Conservation (phyloP, 352 stramenopile genomes). For the Phytophthora pluvialis region DNA sequence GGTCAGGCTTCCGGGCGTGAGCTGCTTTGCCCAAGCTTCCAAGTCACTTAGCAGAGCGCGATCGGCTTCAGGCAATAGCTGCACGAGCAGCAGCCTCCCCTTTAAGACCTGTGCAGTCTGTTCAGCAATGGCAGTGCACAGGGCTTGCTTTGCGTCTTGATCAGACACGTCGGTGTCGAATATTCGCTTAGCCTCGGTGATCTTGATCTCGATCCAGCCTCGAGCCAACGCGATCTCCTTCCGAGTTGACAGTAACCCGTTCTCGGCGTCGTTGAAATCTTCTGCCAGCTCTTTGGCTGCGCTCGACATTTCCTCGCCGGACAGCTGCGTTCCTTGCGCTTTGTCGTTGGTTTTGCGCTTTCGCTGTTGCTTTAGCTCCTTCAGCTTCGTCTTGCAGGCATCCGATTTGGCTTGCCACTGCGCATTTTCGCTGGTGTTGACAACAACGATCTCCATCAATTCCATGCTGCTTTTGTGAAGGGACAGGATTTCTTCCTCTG, state of each 20-base stretch:
- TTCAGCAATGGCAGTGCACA: slow-evolving; percentile 33
- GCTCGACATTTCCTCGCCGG: slow-evolving; percentile 32
- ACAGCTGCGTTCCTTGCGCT: slow-evolving; percentile 24
- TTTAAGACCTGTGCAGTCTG: slow-evolving; percentile 45
- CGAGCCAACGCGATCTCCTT: slow-evolving; percentile 50
- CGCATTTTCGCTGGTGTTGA: slow-evolving; percentile 45
- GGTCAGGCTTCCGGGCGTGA: slow-evolving; percentile 14
- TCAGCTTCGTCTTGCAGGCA: slow-evolving; percentile 58
- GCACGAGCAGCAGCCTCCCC: slow-evolving; percentile 34
- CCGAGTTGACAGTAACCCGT: slow-evolving; percentile 37
- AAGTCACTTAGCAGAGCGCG: slow-evolving; percentile 41
- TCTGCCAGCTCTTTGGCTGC: slow-evolving; percentile 59
- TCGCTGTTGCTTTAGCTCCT: slow-evolving; percentile 50
- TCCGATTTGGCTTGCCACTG: slow-evolving; percentile 51
- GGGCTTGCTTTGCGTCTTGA: slow-evolving; percentile 28
- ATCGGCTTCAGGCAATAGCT: slow-evolving; percentile 46
- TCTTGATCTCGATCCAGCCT: slow-evolving; percentile 51
- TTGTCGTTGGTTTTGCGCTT: slow-evolving; percentile 37
- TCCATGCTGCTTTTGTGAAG: slow-evolving; percentile 49
- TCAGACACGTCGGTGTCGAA: slow-evolving; percentile 36
- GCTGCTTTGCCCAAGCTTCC: slow-evolving; percentile 43
- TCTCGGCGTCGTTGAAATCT: slow-evolving; percentile 56
- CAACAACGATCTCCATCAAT: slow-evolving; percentile 42
- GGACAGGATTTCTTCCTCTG: slow-evolving; percentile 57
- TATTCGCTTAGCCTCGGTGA: slow-evolving; percentile 53